Conservation (phyloP, 1,139 yeast genomes). For the Arxiozyma heterogenica region DNA sequence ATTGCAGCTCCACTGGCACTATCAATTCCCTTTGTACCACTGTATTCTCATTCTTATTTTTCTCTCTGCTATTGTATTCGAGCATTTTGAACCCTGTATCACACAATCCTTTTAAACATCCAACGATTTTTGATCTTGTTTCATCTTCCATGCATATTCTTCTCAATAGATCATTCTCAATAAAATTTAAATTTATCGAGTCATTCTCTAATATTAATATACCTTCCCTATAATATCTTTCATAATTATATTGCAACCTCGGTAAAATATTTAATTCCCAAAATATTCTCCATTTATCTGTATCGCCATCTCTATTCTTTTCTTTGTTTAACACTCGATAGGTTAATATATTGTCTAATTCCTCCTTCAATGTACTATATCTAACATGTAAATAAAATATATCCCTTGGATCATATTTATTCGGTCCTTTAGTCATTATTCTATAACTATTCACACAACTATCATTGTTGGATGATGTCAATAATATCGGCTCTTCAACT, state of each 20-base stretch:
- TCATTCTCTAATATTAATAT: constrained; percentile 9
- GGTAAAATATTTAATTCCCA: constrained; percentile 21
- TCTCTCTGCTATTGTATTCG: constrained; percentile 12
- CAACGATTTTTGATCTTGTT: constrained; percentile 13
- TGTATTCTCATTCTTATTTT: neutral
- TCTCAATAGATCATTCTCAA: constrained; percentile 4
- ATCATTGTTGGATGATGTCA: constrained; percentile 16
- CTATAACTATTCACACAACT: constrained; percentile 23
- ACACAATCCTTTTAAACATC: constrained; percentile 12
- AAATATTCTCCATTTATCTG: constrained; percentile 18
- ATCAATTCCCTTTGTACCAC: constrained; percentile 13
- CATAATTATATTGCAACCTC: constrained; percentile 19
- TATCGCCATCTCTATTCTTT: constrained; percentile 18
- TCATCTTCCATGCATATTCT: constrained; percentile 8
- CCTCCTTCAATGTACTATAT: constrained; percentile 23
- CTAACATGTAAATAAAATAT: constrained; percentile 17
- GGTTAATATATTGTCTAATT: constrained; percentile 22
- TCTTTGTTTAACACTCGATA: constrained; percentile 23
- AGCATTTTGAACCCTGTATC: constrained; percentile 15
- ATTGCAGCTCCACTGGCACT: constrained; percentile 26
- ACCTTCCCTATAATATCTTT: constrained; percentile 10
- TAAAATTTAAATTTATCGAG: neutral
- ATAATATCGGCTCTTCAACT: constrained; percentile 13
- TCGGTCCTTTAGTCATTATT: constrained; percentile 9
- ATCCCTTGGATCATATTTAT: constrained; percentile 14